Evolutionary conservation across 1,284 basidiomycete species (phyloP).

Genomic region (Lignosus rhinocerotis): DNA sequence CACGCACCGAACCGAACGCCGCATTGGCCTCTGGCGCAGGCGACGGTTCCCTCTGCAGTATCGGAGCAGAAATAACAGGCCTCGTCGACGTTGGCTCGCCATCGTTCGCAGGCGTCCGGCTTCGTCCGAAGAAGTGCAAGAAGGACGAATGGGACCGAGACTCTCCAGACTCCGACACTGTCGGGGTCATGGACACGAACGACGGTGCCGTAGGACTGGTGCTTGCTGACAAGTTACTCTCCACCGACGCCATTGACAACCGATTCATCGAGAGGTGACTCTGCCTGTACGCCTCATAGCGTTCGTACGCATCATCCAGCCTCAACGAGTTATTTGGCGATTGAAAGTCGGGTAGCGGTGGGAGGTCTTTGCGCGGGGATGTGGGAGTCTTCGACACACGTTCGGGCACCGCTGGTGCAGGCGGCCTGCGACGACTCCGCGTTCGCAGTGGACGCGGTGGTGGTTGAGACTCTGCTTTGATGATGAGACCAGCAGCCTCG

Average conservation of each 20-base stretch:
- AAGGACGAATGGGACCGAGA: conserved; percentile 42
- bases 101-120: conserved; percentile 42
- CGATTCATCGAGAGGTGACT: conserved; percentile 48
- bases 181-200: conserved; percentile 22
- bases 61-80: conserved; percentile 62
- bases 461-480: conserved; percentile 56
- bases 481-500: conserved; percentile 84
- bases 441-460: conserved; percentile 33
- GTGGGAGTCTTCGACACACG: conserved; percentile 8
- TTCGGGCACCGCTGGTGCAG: conserved; percentile 50
- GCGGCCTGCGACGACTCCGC: conserved; percentile 42
- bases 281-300: conserved; percentile 80
- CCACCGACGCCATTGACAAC: conserved; percentile 59
- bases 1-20: conserved; percentile 69
- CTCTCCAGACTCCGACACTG: conserved; percentile 37
- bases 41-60: conserved; percentile 33
- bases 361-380: conserved; percentile 50
- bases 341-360: conserved; percentile 42
- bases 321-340: conserved; percentile 32
- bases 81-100: conserved; percentile 35
- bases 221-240: conserved; percentile 34
- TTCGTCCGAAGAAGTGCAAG: conserved; percentile 59
- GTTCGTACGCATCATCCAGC: conserved; percentile 87
- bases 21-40: conserved; percentile 21
- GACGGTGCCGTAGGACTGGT: conserved; percentile 33